Evolutionary conservation across 1,139 yeast genomes (phyloP).

Genomic region (Debaryomycetaceae sp.): DNA sequence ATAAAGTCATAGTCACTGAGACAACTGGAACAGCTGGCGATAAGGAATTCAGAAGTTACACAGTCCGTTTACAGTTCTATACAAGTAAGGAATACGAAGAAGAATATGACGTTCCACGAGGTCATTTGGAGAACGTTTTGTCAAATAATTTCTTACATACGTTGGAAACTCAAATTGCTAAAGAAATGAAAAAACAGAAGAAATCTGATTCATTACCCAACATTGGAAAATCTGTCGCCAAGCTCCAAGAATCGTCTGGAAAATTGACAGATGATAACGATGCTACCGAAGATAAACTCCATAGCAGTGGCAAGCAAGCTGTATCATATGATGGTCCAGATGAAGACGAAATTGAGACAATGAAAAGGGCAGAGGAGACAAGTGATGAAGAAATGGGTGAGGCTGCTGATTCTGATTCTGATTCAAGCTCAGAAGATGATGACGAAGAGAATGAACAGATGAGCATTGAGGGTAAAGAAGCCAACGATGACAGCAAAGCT

Average conservation of each 20-base stretch:
- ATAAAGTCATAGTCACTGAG: slow-evolving; percentile 81
- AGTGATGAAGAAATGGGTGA: slow-evolving; percentile 58
- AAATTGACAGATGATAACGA: slow-evolving; percentile 48
- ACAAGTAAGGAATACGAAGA: slow-evolving; percentile 72
- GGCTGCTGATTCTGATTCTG: slow-evolving; percentile 32
- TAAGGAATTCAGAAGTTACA: slow-evolving; percentile 69
- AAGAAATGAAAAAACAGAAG: slow-evolving; percentile 82
- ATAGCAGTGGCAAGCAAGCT: slow-evolving; percentile 69
- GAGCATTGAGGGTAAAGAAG: slow-evolving; percentile 16
- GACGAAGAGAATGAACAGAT: slow-evolving; percentile 18
- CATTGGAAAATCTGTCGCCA: slow-evolving; percentile 73
- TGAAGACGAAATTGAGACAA: slow-evolving; percentile 85
- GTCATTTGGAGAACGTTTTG: slow-evolving; percentile 70
- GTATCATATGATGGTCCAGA: slow-evolving; percentile 94
- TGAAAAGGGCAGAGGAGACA: slow-evolving; percentile 76
- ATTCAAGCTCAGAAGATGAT: slow-evolving; percentile 10
- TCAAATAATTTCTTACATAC: slow-evolving; percentile 61
- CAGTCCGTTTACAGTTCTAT: slow-evolving; percentile 71
- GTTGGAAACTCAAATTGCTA: slow-evolving; percentile 69
- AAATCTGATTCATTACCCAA: slow-evolving; percentile 54
- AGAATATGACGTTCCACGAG: slow-evolving; percentile 85
- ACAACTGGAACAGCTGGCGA: slow-evolving; percentile 63
- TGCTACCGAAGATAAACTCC: slow-evolving; percentile 65
- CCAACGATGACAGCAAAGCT: slow-evolving; percentile 1
- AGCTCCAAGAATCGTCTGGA: slow-evolving; percentile 42